Evolutionary conservation across 1,139 yeast genomes (phyloP), one percentile per base, ranked within the genome.

Genomic region (Scheffersomyces titani): DNA sequence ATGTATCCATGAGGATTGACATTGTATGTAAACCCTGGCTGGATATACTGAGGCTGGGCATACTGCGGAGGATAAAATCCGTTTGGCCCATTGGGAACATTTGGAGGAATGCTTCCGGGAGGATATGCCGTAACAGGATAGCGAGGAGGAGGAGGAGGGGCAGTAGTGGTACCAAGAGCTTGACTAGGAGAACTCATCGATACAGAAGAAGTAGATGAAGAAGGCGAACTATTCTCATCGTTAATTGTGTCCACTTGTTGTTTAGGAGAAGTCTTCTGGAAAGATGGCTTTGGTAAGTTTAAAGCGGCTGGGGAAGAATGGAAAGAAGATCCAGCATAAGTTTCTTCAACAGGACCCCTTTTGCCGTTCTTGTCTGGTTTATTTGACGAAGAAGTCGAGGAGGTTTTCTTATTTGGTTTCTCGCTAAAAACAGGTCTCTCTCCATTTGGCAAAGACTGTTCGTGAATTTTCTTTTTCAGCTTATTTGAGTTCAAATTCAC

Each of bases 301-400:
- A 83, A 71, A 3, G 87, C 87, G 49, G 83, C 84, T 0, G 88
- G 88, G 19, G 86, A 82, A 21, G 84, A 80, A 67, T 81, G 85
- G 65, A 84, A 84, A 48, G 87, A 81, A 49, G 87, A 80, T 19
- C 88, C 88, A 54, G 88, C 88, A 68, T 83, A 84, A 44, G 75
- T 75, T 46, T 75, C 77, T 63, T 70, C 78, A 30, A 52, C 40
- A 36, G 44, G 51, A 6, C 44, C 51, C 13, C 6, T 30, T 56
- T 47, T 19, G 57, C 44, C 7, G 59, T 68, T 68, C 61, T 62
- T 64, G 47, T 63, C 62, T 52, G 61, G 63, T 51, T 57, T 61
- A 18, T 63, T 57, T 13, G 53, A 49, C 16, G 53, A 49, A 11
- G 57, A 56, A 22, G 61, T 58, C 53, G 58, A 61, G 22, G 59